Evolutionary conservation across 169 alveolate genomes (phyloP).

Genomic region (Plasmodium vinckei): DNA sequence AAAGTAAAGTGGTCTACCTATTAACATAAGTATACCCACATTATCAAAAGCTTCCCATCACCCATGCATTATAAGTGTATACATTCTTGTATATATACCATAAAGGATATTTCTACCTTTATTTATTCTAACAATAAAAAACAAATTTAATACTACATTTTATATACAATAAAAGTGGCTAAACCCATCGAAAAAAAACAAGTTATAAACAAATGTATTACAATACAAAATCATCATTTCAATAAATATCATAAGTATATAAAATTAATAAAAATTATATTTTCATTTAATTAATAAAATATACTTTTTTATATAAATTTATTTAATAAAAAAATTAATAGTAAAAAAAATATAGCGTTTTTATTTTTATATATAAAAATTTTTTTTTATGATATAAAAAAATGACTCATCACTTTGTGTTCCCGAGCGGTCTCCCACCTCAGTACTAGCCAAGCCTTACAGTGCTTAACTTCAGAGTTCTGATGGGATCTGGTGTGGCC

Average conservation of each 20-base stretch:
- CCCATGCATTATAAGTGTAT: not conserved
- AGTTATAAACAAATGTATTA: no score
- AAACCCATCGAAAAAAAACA: no score
- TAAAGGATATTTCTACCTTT: not conserved
- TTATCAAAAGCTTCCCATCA: not conserved
- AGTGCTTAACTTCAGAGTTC: constrained; percentile 95
- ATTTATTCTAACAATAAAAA: not conserved
- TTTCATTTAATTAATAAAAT: no score
- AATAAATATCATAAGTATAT: no score
- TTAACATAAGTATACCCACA: no score
- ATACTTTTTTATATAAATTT: no score
- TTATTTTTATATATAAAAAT: no score
- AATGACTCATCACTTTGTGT: constrained; percentile 78
- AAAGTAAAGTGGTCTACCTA: no score
- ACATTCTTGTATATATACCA: not conserved
- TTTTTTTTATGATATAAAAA: not conserved
- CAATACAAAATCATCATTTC: no score
- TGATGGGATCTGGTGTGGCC: constrained; percentile 94
- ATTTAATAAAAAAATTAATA: no score
- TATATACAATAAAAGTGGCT: not conserved
- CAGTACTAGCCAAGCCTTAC: constrained; percentile 92
- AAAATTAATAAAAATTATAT: no score
- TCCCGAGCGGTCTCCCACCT: constrained; percentile 95
- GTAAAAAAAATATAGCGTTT: no score
- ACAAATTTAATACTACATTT: not conserved